Base-by-base conservation (phyloP, 805 yeast genomes). In the Pichia insulana region DNA sequence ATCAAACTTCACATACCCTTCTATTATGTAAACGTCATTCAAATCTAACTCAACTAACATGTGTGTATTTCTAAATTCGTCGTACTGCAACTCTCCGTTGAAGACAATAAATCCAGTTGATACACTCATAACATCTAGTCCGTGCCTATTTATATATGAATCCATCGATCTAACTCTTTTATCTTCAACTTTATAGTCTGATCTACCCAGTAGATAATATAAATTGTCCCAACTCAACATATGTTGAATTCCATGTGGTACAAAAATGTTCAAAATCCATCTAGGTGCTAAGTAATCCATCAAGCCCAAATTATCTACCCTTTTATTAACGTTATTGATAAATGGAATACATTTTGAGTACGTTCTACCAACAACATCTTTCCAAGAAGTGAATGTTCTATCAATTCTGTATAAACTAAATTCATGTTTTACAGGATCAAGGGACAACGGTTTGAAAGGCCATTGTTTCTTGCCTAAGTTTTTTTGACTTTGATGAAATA, bases 1-100 rank as follows among this genome's bases (percentile, higher is more conserved):
- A 28, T 48, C 47, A 17, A 48, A 35, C 30, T 37, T 45, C 12
- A 43, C 18, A 8, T 43, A 39, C 1, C 39, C 43, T 17, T 45
- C 36, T 22, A 39, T 32, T 10, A 48, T 36, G 13, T 41, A 48
- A 13, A 48, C 32, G 11, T 45, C 45, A 9, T 17, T 27, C 3
- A 35, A 19, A 28, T 48, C 45, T 8, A 48, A 12, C 35, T 48
- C 51, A n/a, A 48, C 45, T 7, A 48, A 22, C 8, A 48, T 9
- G 27, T 26, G 38, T 8, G 42, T 48, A 19, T 26, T 33, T 15
- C 16, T 18, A 7, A 48, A 25, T 20, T 45, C 41, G 3, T 35
- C n/a, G 2, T 26, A 16, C 4, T 30, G 12, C 16, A 43, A 27
- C 26, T 39, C 32, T 11, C 42, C 37, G 7, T 43, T 37, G 33